Evolutionary conservation across 768 basidiomycete genomes (phyloP).

Genomic region (Austroboletus eburneus): DNA sequence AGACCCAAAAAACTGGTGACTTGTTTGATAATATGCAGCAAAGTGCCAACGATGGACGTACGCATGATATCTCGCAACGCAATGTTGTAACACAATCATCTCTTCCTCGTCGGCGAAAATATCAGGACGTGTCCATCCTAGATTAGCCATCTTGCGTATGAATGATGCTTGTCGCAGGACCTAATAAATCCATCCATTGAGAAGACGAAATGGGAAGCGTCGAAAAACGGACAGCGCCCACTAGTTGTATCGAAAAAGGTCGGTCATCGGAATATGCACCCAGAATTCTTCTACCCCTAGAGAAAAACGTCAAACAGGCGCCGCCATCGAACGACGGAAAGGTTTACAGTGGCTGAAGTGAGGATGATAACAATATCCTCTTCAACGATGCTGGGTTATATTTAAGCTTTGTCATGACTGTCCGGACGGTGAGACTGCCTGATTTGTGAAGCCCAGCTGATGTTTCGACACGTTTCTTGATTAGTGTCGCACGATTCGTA

Average conservation of each 20-base stretch:
- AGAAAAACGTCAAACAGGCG: not conserved
- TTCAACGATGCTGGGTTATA: slow-evolving; percentile 9
- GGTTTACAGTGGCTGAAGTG: slow-evolving; percentile 22
- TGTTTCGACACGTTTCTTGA: slow-evolving; percentile 18
- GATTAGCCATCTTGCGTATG: slow-evolving; percentile 47
- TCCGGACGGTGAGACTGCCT: not conserved
- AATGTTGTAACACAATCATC: slow-evolving; percentile 43
- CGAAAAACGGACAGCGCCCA: slow-evolving; percentile 42
- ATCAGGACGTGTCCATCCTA: slow-evolving; percentile 45
- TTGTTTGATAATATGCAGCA: not conserved
- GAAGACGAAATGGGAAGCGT: not conserved
- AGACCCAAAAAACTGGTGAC: slow-evolving; percentile 46
- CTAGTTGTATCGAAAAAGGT: slow-evolving; percentile 51
- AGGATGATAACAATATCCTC: not conserved
- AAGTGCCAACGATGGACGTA: slow-evolving; percentile 22
- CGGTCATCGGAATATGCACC: slow-evolving; percentile 48
- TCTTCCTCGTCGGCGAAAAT: slow-evolving; percentile 39
- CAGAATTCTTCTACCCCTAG: slow-evolving; percentile 36
- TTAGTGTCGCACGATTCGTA: slow-evolving; percentile 13
- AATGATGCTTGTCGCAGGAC: slow-evolving; percentile 55
- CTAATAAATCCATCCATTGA: slow-evolving; percentile 23
- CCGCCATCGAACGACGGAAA: not conserved
- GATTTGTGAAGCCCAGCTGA: not conserved
- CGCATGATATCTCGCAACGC: slow-evolving; percentile 57
- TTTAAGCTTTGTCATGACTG: slow-evolving; percentile 3